These are phyloP conservation scores for Clonostachys rosea DNA, from an alignment of 2,329 filamentous ascomycete genomes.

Conservation along the genomic window DNA sequence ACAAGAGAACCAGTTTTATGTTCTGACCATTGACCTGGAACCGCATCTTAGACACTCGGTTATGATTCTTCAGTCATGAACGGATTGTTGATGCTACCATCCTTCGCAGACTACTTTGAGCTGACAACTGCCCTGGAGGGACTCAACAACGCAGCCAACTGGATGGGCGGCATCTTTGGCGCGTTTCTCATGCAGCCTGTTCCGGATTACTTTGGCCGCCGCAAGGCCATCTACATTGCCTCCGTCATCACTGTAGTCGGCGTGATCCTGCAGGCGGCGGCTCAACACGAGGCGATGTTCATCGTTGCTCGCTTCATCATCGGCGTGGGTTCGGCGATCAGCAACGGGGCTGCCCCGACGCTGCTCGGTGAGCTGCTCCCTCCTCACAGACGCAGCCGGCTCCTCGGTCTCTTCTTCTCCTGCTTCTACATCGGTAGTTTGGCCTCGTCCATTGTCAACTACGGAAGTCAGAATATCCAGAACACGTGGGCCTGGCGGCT, in stretches of 20 bases:
- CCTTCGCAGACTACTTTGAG: conserved; percentile 50
- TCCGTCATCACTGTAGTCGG: conserved; percentile 36
- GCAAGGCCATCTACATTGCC: conserved; percentile 12
- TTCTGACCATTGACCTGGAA: neutral
- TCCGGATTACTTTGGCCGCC: conserved; percentile 19
- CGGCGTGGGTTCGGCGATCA: conserved; percentile 36
- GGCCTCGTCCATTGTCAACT: conserved; percentile 16
- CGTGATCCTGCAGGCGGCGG: conserved; percentile 37
- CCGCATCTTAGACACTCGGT: conserved; percentile 9
- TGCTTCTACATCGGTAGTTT: conserved; percentile 21
- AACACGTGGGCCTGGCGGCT: conserved; percentile 25
- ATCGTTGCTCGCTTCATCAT: conserved; percentile 38
- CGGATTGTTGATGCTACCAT: conserved; percentile 26
- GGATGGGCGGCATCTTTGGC: conserved; percentile 43
- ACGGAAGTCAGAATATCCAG: conserved; percentile 15
- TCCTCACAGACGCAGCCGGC: conserved; percentile 7
- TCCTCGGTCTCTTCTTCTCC: conserved; percentile 12
- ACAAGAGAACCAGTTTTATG: no score
- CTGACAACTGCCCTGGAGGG: conserved; percentile 46
- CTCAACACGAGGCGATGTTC: conserved; percentile 47
- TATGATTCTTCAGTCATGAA: conserved; percentile 23
- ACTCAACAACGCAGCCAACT: conserved; percentile 51
- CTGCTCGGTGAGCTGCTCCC: conserved; percentile 42
- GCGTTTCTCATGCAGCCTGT: conserved; percentile 33
- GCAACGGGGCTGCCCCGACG: conserved; percentile 37